Base-by-base conservation (phyloP, 768 basidiomycete genomes). In the Imleria badia region DNA sequence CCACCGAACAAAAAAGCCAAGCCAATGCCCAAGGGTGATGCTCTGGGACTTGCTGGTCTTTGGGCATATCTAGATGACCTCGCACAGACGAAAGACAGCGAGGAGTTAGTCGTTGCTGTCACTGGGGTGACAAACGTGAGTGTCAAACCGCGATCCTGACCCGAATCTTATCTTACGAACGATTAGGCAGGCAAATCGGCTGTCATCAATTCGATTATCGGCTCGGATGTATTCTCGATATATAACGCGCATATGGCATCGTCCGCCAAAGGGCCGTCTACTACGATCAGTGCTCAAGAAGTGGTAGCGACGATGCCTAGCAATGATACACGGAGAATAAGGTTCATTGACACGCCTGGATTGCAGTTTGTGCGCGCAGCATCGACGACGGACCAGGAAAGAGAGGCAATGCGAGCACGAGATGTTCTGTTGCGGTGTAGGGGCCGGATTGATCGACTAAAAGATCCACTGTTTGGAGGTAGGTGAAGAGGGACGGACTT, bases 311-410 rank as follows among this genome's bases (percentile, higher is more conserved):
- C 79, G 47, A 66, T 75, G 11, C 76, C 74, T 11, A 80, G 77
- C 22, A 76, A 74, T 20, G 58, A 44, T 12, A 43, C 33, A n/a
- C 48, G 44, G 57, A 72, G 73, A 48, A 75, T 94, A 59, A 80
- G 81, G 33, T 62, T 95, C 52, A 84, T 94, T 62, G 94, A 97
- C 69, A 96, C 91, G 0, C 94, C 94, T 31, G 94, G 94, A n/a
- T 72, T 94, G 44, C 57, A 60, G 19, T 60, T 77, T 81, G 47
- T 86, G 83, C 78, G 67, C 71, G 35, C 52, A 30, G 68, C 48
- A 46, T 52, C 47, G 48, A 6, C 78, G 83, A 53, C 56, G 23
- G 60, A 60, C 3, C 30, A 60, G 12, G 70, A 68, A 23, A 58
- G 55, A 39, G 66, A 72, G 22, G 55, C 41, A 13, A 51, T 38